Evolutionary conservation across 2,329 filamentous ascomycete genomes (phyloP).

Genomic region (Sclerotinia sclerotiorum): DNA sequence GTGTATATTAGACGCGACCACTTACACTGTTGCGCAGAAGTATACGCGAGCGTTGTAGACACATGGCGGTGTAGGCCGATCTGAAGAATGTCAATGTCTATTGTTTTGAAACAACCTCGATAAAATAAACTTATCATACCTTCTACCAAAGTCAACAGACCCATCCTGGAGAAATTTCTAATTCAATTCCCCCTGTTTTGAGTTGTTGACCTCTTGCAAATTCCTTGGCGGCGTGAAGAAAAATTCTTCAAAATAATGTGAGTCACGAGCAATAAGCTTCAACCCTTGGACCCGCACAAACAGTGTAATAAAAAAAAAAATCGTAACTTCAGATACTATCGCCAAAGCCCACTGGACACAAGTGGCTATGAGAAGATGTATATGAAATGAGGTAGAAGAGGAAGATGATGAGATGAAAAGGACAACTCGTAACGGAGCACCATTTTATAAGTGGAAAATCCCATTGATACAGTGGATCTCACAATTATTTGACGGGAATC

Average conservation of each 20-base stretch:
- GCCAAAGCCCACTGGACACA: not conserved
- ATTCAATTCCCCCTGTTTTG: not conserved
- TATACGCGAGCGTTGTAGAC: conserved; percentile 36
- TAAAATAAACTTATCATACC: conserved; percentile 46
- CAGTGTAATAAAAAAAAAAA: not conserved
- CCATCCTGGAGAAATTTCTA: conserved; percentile 29
- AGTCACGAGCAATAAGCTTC: conserved; percentile 18
- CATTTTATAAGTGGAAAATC: conserved; percentile 53
- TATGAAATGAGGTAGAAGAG: conserved; percentile 9
- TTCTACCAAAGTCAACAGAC: conserved; percentile 52
- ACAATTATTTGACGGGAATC: conserved; percentile 7
- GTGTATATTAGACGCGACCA: conserved; percentile 5
- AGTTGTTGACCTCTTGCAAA: not conserved
- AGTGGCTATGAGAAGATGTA: not conserved
- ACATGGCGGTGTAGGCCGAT: conserved; percentile 34
- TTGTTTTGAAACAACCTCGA: conserved; percentile 48
- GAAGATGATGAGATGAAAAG: conserved; percentile 40
- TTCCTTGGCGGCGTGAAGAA: conserved; percentile 11
- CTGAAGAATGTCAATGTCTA: conserved; percentile 18
- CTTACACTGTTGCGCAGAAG: conserved; percentile 29
- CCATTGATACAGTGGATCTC: conserved; percentile 13
- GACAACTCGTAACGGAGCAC: conserved; percentile 48
- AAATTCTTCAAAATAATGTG: conserved; percentile 10
- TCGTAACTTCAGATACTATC: not conserved
- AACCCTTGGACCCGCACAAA: conserved; percentile 16